Evolutionary conservation across 2,329 filamentous ascomycete species (phyloP).

Genomic region (Colletotrichum sidae): DNA sequence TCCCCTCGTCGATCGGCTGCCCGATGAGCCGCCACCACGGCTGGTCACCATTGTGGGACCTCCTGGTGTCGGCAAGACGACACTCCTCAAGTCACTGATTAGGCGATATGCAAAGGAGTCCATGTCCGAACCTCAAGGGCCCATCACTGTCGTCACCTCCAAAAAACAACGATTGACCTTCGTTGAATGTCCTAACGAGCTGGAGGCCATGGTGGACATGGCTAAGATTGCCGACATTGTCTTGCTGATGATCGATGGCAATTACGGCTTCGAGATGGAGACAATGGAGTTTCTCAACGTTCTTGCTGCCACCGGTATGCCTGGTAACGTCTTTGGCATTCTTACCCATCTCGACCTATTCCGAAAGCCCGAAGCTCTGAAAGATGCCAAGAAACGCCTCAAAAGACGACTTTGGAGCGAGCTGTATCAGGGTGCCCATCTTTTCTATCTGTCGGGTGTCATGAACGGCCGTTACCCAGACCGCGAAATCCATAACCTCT

Average conservation of each 20-base stretch:
- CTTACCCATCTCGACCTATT: slow-evolving; percentile 97
- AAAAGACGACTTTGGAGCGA: slow-evolving; percentile 98
- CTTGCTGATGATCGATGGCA: slow-evolving; percentile 97
- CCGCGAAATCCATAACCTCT: slow-evolving; percentile 94
- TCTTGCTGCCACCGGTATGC: slow-evolving; percentile 94
- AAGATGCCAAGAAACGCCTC: slow-evolving; percentile 93
- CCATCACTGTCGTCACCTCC: slow-evolving; percentile 94
- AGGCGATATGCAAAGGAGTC: slow-evolving; percentile 96
- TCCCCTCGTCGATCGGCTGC: slow-evolving; percentile 92
- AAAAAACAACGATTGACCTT: slow-evolving; percentile 96
- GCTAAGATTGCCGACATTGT: slow-evolving; percentile 98
- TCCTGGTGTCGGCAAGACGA: slow-evolving; percentile 95
- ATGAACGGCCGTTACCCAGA: slow-evolving; percentile 98
- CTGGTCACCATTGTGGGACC: slow-evolving; percentile 95
- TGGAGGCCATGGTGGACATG: slow-evolving; percentile 96
- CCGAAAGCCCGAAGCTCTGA: slow-evolving; percentile 90
- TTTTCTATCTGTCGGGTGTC: slow-evolving; percentile 96
- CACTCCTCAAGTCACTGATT: slow-evolving; percentile 92
- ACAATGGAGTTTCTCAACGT: slow-evolving; percentile 99
- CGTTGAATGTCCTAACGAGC: slow-evolving; percentile 95
- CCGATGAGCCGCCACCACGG: slow-evolving; percentile 93
- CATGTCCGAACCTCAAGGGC: slow-evolving; percentile 87
- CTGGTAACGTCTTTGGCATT: slow-evolving; percentile 97
- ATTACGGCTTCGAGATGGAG: slow-evolving; percentile 99
- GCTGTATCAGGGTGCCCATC: slow-evolving; percentile 93